Percentiles rank a stretch among this genome's conserved stretches.
Conservation (phyloP, 1,284 basidiomycete species). For the Malassezia furfur region DNA sequence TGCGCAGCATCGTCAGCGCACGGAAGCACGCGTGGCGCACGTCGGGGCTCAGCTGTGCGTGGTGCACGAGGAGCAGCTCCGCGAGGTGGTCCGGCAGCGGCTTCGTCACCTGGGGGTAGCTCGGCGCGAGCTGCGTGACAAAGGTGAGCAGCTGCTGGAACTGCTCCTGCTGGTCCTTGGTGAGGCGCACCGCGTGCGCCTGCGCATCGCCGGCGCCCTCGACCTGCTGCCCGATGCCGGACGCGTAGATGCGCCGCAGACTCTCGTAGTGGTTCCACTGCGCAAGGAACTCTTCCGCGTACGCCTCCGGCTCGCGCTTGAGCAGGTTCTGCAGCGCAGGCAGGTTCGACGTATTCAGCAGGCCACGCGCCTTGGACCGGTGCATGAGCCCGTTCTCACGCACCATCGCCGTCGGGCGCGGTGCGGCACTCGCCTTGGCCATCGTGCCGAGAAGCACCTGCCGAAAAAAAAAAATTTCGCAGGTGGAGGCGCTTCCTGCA, state of each 20-base stretch:
- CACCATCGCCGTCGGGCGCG: slow-evolving; percentile 24
- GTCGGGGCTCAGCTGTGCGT: slow-evolving; percentile 36
- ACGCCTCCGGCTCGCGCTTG: slow-evolving; percentile 75
- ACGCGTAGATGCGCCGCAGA: slow-evolving; percentile 68
- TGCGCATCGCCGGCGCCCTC: slow-evolving; percentile 6
- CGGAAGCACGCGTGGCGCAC: slow-evolving; percentile 33
- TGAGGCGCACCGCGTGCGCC: slow-evolving; percentile 2
- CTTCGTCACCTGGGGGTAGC: slow-evolving; percentile 32
- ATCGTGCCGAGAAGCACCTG: neutral
- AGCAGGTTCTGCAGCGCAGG: slow-evolving; percentile 83
- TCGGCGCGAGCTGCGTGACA: slow-evolving; percentile 57
- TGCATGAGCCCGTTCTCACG: slow-evolving; percentile 37
- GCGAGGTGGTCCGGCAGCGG: slow-evolving; percentile 32
- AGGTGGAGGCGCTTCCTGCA: neutral
- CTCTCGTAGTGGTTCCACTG: slow-evolving; percentile 96
- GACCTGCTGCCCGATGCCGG: slow-evolving; percentile 24
- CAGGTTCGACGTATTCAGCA: slow-evolving; percentile 51
- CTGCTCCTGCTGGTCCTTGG: slow-evolving; percentile 37
- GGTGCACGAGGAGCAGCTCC: slow-evolving; percentile 40
- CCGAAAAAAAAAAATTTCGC: slow-evolving; percentile 2
- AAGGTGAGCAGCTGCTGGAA: slow-evolving; percentile 37
- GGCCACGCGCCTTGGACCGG: slow-evolving; percentile 39
- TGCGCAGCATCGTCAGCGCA: slow-evolving; percentile 64
- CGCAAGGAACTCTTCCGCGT: slow-evolving; percentile 93
- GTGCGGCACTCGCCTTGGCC: neutral